phyloP scores from a whole-genome alignment of 441 rosid species.

The California macrophylla region DNA sequence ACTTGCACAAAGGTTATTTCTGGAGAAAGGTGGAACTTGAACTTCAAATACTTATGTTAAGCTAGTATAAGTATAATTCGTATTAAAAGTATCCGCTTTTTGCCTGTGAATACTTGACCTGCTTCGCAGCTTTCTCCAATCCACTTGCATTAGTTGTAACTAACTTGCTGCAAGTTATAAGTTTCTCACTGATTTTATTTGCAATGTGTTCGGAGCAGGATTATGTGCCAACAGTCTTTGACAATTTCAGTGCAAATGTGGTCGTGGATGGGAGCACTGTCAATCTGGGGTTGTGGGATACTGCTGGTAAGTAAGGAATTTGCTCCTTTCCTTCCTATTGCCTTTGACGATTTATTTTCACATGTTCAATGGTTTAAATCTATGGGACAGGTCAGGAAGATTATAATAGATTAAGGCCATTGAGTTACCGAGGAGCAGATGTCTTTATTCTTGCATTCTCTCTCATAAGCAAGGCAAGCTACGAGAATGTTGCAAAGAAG shows the following conservation, averaged over 20 bases:
- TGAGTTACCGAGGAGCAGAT: constrained; percentile 92
- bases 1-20: not conserved
- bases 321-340: not conserved
- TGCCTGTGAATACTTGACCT: not conserved
- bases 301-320: constrained; percentile 49
- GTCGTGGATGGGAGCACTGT: constrained; percentile 88
- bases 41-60: not conserved
- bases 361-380: constrained; percentile 10
- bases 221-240: constrained; percentile 89
- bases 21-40: not conserved
- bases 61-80: not conserved
- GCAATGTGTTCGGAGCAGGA: constrained; percentile 43
- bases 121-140: not conserved
- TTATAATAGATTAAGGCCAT: constrained; percentile 75
- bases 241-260: constrained; percentile 88
- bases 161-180: constrained; percentile 6
- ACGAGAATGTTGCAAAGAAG: constrained; percentile 79
- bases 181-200: not conserved
- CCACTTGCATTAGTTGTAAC: not conserved
- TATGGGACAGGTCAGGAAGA: constrained; percentile 74
- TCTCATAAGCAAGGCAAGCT: constrained; percentile 89
- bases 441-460: constrained; percentile 84
- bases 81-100: not conserved
- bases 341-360: not conserved
- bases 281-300: constrained; percentile 86